These are phyloP conservation scores for Hypoxylon sp. DNA, from an alignment of 2,329 filamentous ascomycete species.

Conservation along the genomic window DNA sequence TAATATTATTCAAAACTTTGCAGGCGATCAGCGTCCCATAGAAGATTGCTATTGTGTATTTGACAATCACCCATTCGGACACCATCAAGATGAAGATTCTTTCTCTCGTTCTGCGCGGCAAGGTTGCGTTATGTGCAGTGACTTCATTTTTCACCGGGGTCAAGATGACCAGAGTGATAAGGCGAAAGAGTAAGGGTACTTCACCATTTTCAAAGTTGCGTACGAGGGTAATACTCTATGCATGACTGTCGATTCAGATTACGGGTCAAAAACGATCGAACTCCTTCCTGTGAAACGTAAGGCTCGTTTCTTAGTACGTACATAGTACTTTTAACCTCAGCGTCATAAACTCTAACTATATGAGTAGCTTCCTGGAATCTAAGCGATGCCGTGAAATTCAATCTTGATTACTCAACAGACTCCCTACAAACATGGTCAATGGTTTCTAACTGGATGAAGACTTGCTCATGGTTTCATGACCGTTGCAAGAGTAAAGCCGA, in stretches of 20 bases:
- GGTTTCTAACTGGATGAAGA: conserved; percentile 16
- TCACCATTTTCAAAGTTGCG: conserved; percentile 10
- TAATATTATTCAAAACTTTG: neutral
- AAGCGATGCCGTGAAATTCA: neutral
- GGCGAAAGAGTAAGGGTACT: neutral
- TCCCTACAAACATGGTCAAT: conserved; percentile 16
- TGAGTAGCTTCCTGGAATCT: neutral
- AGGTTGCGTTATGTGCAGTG: conserved; percentile 22
- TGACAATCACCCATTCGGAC: conserved; percentile 9
- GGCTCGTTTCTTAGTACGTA: neutral
- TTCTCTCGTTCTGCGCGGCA: conserved; percentile 20
- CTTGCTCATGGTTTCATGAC: conserved; percentile 7
- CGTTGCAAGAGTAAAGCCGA: neutral
- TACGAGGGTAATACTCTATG: neutral
- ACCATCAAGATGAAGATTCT: conserved; percentile 14
- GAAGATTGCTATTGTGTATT: neutral
- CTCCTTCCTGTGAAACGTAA: conserved; percentile 7
- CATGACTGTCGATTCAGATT: conserved; percentile 13
- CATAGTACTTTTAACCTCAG: neutral
- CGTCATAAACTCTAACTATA: neutral
- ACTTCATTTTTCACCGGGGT: conserved; percentile 1
- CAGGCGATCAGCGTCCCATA: neutral
- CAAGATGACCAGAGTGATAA: neutral
- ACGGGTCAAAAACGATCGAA: conserved; percentile 6
- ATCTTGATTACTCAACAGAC: conserved; percentile 13